Evolutionary conservation across 306 rosid genomes (phyloP), one percentile per base, ranked within the genome.

Genomic region (Acacia acuminata): DNA sequence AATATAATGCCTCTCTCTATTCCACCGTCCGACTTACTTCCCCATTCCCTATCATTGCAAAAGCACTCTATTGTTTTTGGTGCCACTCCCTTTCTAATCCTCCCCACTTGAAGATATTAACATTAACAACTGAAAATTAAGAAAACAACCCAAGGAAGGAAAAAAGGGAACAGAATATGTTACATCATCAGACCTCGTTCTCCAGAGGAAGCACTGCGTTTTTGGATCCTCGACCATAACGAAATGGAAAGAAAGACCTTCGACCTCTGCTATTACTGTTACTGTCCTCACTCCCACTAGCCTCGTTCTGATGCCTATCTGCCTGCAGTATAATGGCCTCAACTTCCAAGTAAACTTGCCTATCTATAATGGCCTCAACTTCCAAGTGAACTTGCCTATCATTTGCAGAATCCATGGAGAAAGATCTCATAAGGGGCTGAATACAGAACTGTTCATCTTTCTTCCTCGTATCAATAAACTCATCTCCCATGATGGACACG

Each of bases 351-450:
- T 83, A 86, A 76, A 88, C 79, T 69, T 88, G 85, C 79, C 87
- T 82, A 78, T 90, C 91, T 9, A 79, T 30, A 8, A 84, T 87
- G 70, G 87, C 79, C 75, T 86, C 88, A 84, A 87, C 88, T 65
- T 88, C 90, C 47, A 86, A 48, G 78, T 83, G 84, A 76, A 88
- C 79, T 69, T 88, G 85, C 79, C 87, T 82, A 78, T 90, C 91
- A 50, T 84, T 81, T 8, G 95, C 90, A 63, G 94, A 93, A 79
- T 93, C 90, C 91, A 90, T 84, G 36, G 96, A 93, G 82, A 93
- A 91, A 78, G 94, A 93, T 84, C 96, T 84, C 81, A 91, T 76
- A 10, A 91, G 82, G 8, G 95, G 90, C 55, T 87, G 94, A 79
- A 93, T 36, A 42, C 80, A 82, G 55, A 93, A 93, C 63, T 87